Evolutionary conservation across 257 asterid genomes (phyloP).

Genomic region (Galeopsis tetrahit): DNA sequence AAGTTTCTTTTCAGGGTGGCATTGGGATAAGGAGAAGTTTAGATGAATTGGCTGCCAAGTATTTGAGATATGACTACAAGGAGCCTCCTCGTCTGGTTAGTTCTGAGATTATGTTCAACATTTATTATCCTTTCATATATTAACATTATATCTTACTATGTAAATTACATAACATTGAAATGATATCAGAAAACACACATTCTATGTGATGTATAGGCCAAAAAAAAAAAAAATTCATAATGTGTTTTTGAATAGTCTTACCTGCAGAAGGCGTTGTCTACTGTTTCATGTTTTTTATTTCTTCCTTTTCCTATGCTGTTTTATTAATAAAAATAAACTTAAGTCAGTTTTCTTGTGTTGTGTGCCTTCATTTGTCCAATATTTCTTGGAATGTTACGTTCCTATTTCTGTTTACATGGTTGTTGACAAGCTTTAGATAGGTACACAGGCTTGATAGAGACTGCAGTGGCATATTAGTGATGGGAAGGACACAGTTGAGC

Average conservation of each 20-base stretch:
- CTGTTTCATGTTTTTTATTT: not conserved
- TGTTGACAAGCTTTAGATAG: conserved; percentile 62
- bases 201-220: not conserved
- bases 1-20: conserved; percentile 69
- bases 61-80: conserved; percentile 62
- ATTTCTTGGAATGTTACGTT: conserved; percentile 24
- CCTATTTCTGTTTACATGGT: conserved; percentile 36
- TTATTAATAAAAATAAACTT: conserved; percentile 2
- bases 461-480: conserved; percentile 91
- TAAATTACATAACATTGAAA: conserved; percentile 1
- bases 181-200: not conserved
- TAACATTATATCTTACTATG: not conserved
- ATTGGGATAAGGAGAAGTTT: conserved; percentile 82
- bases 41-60: conserved; percentile 88
- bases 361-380: not conserved
- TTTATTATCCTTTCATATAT: conserved; percentile 1
- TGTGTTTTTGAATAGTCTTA: conserved; percentile 15
- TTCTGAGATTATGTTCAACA: conserved; percentile 30
- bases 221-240: not conserved
- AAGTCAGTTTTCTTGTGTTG: not conserved
- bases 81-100: conserved; percentile 97
- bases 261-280: not conserved
- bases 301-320: not conserved
- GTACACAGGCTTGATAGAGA: conserved; percentile 98
- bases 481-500: conserved; percentile 93